phyloP scores from a whole-genome alignment of 176 grass and related monocot genomes.

The Oryza meridionalis region DNA sequence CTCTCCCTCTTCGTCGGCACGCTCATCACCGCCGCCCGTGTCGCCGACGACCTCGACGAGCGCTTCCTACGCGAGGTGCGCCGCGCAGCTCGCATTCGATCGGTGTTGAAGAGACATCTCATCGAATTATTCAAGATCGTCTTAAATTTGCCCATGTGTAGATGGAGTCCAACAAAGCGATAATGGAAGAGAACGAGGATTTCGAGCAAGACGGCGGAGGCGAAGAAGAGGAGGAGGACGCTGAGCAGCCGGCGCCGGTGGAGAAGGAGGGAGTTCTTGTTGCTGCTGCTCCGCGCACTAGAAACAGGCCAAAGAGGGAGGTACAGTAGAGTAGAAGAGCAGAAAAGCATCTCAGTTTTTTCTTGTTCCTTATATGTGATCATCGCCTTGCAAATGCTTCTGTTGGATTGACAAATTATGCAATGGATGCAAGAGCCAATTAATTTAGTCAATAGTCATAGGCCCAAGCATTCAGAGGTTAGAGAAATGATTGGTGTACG shows the following conservation, averaged over 20 bases:
- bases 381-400: not conserved
- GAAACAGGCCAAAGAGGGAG: conserved; percentile 61
- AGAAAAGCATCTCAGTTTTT: not conserved
- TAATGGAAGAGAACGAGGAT: conserved; percentile 65
- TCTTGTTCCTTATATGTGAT: not conserved
- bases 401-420: not conserved
- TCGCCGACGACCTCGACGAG: conserved; percentile 80
- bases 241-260: not conserved
- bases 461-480: not conserved
- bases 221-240: conserved; percentile 28
- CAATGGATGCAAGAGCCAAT: not conserved
- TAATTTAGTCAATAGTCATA: not conserved
- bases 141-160: not conserved
- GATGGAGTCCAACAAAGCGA: conserved; percentile 71
- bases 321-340: conserved; percentile 18
- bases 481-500: not conserved
- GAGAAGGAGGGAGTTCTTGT: conserved; percentile 46
- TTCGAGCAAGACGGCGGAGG: conserved; percentile 7
- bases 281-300: conserved; percentile 37
- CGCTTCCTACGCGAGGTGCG: conserved; percentile 78
- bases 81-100: not conserved
- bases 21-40: conserved; percentile 56
- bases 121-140: too few relatives aligned
- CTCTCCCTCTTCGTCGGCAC: conserved; percentile 83
- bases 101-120: not conserved